Conservation (phyloP, 768 basidiomycete genomes). For the Hypsizygus marmoreus region DNA sequence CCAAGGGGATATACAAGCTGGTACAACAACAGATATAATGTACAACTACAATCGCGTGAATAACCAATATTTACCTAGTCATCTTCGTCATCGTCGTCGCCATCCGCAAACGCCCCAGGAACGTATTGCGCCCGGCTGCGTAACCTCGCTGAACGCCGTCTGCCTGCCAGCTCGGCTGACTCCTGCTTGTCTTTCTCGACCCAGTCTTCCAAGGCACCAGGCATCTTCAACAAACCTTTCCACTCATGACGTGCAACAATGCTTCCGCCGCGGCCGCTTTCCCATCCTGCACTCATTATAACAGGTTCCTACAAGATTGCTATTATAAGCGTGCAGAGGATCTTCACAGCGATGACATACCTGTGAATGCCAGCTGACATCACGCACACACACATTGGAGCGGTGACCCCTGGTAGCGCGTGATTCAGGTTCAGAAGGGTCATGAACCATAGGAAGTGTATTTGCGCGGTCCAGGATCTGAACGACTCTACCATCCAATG, state of each 20-base stretch:
- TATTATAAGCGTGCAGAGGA: no score
- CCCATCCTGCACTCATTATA: conserved; percentile 93
- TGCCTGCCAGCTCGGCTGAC: conserved; percentile 16
- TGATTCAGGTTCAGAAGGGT: conserved; percentile 68
- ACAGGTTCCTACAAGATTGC: conserved; percentile 87
- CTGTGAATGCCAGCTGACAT: conserved; percentile 93
- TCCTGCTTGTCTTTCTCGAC: conserved; percentile 50
- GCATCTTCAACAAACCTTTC: conserved; percentile 85
- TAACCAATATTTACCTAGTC: not conserved
- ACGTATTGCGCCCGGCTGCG: conserved; percentile 9
- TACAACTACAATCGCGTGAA: conserved; percentile 4
- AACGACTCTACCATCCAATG: conserved; percentile 84
- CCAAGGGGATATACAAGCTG: not conserved
- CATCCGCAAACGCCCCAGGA: conserved; percentile 23
- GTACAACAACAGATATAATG: not conserved
- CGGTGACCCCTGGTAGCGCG: conserved; percentile 29
- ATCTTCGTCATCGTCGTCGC: conserved; percentile 14
- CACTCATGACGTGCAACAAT: conserved; percentile 92
- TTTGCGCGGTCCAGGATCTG: conserved; percentile 82
- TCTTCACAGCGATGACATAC: conserved; percentile 35
- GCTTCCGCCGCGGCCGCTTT: conserved; percentile 62
- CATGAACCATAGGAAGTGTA: conserved; percentile 67
- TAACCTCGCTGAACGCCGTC: conserved; percentile 27
- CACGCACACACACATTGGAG: conserved; percentile 69
- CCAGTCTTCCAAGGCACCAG: conserved; percentile 70